phyloP scores from a whole-genome alignment of 1,284 basidiomycete species.

The Acaromyces ingoldii region DNA sequence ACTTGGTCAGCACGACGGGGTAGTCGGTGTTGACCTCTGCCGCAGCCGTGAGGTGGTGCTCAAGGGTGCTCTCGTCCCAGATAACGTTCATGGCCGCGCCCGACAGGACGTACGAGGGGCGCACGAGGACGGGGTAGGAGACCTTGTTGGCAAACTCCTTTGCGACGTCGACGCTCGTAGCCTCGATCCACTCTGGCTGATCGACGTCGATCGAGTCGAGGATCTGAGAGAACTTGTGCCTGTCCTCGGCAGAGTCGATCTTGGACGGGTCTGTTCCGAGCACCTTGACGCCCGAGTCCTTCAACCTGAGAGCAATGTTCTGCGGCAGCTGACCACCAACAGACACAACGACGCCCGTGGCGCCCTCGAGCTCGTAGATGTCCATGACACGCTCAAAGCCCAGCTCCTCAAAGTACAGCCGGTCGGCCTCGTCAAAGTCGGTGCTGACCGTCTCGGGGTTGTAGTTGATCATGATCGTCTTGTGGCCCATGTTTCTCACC shows the following conservation, averaged over 20 bases:
- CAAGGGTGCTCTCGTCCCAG: conserved; percentile 79
- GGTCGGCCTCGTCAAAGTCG: conserved; percentile 97
- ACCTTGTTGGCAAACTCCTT: conserved; percentile 86
- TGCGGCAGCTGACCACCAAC: conserved; percentile 81
- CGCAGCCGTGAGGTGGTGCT: conserved; percentile 88
- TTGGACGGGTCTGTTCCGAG: conserved; percentile 91
- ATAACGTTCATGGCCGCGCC: conserved; percentile 99
- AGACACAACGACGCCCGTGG: conserved; percentile 89
- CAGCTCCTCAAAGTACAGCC: conserved; percentile 97
- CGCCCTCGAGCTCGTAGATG: conserved; percentile 93
- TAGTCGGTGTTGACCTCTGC: conserved; percentile 93
- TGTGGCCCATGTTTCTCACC: conserved; percentile 82
- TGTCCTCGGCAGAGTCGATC: conserved; percentile 96
- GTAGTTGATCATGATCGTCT: conserved; percentile 99
- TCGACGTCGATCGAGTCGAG: conserved; percentile 92
- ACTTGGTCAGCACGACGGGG: conserved; percentile 96
- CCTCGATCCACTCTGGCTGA: conserved; percentile 94
- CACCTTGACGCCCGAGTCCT: conserved; percentile 77
- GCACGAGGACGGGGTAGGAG: conserved; percentile 54
- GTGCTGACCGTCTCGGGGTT: conserved; percentile 99
- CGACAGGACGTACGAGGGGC: conserved; percentile 78
- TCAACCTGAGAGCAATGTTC: conserved; percentile 94
- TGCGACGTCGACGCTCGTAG: conserved; percentile 78
- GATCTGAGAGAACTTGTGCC: conserved; percentile 97
- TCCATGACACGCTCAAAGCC: conserved; percentile 99